Evolutionary conservation across 495 filamentous ascomycete species (phyloP), one percentile per base, ranked within the genome.

Genomic region (Tirmania nivea): DNA sequence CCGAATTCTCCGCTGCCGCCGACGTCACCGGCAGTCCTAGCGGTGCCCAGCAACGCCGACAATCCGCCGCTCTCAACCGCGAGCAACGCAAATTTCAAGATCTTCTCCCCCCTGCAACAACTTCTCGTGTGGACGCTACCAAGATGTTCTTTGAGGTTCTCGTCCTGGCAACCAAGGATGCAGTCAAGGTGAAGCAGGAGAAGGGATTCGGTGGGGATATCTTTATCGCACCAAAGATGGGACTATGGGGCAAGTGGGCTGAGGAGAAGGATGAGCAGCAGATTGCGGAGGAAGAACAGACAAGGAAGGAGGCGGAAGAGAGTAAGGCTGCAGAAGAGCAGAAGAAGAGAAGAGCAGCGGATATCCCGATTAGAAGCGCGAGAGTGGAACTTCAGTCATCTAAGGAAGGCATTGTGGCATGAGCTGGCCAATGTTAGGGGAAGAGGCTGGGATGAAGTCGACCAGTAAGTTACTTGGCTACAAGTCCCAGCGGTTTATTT

Each of bases 91-190:
- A 86, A 16, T 97, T 96, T 75, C 86, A 94, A 64, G 84, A 94
- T 37, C 74, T 97, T 48, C 74, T 94, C 1, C 90, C 90, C 1
- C 84, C 89, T 68, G 65, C 70, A 50, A 77, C 72, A 52, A 86
- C 90, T 2, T 80, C 74, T 51, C 81, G 83, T 61, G 79, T 79
- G 11, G 90, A 96, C 59, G 92, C 92, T 3, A 95, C 90, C 39
- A 94, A 94, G 72, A 94, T 97, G 89, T 97, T 97, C 70, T 96
- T 96, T 56, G 92, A 97, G 68, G 78, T 88, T 36, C 71, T 97
- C 42, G 90, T 96, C 6, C 70, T 97, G 50, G 92, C 92, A 10
- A 97, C 90, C 11, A 96, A 96, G 72, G 92, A 96, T 67, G 90
- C 90, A 36, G 83, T 97, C 63, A 89, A 93, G 65, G 84, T 95